These are phyloP conservation scores for Colletotrichum magnum DNA, from an alignment of 2,329 filamentous ascomycete genomes.

Conservation along the genomic window DNA sequence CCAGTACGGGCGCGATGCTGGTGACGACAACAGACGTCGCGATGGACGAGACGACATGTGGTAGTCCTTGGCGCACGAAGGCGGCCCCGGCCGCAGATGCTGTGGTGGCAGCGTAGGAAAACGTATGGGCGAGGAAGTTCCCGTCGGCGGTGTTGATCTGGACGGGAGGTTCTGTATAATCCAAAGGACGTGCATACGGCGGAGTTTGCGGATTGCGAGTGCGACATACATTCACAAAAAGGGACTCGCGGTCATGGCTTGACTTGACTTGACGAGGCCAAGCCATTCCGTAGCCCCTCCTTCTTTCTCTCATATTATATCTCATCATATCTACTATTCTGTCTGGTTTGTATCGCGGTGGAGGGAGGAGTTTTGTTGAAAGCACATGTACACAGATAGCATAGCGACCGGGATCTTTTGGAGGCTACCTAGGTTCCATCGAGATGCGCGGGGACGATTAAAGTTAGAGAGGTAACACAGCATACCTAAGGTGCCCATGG, in stretches of 20 bases:
- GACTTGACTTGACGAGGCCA: neutral
- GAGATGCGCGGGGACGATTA: slow-evolving; percentile 16
- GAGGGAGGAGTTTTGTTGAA: slow-evolving; percentile 26
- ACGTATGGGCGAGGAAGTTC: slow-evolving; percentile 9
- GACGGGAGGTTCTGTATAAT: slow-evolving; percentile 32
- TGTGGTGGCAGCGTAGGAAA: slow-evolving; percentile 3
- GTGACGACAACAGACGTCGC: slow-evolving; percentile 47
- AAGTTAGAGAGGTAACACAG: slow-evolving; percentile 1
- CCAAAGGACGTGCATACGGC: slow-evolving; percentile 36
- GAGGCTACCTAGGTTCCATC: slow-evolving; percentile 31
- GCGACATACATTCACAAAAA: slow-evolving; percentile 31
- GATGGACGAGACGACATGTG: slow-evolving; percentile 60
- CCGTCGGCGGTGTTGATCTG: neutral
- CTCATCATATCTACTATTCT: slow-evolving; percentile 21
- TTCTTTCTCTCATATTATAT: slow-evolving; percentile 10
- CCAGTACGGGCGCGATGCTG: slow-evolving; percentile 49
- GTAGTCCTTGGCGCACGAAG: slow-evolving; percentile 47
- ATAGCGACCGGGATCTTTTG: slow-evolving; percentile 36
- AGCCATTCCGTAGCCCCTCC: neutral
- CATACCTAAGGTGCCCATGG: slow-evolving; percentile 1
- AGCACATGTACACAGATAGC: slow-evolving; percentile 38
- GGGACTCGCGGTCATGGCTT: slow-evolving; percentile 14
- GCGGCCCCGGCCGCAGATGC: neutral
- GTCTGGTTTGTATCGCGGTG: slow-evolving; percentile 13
- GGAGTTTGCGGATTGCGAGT: slow-evolving; percentile 38